These are phyloP conservation scores for Obelidium mucronatum DNA, from an alignment of 192 early-diverging fungal genomes.

Conservation along the genomic window DNA sequence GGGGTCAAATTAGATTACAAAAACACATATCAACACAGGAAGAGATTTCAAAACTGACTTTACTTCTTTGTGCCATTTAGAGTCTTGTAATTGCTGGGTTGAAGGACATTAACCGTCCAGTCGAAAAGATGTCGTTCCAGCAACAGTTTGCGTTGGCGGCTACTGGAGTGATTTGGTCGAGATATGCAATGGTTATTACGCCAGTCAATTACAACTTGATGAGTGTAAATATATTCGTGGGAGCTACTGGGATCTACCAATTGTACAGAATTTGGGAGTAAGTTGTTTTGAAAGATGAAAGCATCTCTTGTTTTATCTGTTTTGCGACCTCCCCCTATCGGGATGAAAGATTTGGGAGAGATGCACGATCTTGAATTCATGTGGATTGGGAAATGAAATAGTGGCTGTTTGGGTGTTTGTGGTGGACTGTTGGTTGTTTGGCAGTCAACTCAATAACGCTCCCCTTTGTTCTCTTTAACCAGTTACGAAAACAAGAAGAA, in stretches of 20 bases:
- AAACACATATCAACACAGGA: no score
- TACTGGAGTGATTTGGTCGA: constrained; percentile 97
- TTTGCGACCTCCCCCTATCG: no score
- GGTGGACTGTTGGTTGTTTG: not conserved
- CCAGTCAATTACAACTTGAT: constrained; percentile 92
- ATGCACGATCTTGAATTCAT: not conserved
- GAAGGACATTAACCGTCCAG: constrained; percentile 86
- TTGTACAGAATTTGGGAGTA: constrained; percentile 80
- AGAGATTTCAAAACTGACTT: no score
- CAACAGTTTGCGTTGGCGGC: constrained; percentile 89
- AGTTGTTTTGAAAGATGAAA: constrained; percentile 9
- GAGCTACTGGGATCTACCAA: constrained; percentile 88
- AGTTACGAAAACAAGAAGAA: constrained; percentile 13
- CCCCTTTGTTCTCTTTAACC: not conserved
- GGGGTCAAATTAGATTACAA: no score
- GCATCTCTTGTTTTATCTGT: no score
- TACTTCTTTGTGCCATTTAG: no score
- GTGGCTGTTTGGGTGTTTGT: not conserved
- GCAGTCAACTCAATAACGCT: not conserved
- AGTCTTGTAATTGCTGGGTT: constrained; percentile 93
- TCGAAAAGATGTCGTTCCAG: constrained; percentile 84
- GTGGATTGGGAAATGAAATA: not conserved
- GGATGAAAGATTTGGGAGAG: no score
- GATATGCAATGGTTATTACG: constrained; percentile 92
- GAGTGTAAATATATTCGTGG: constrained; percentile 93